phyloP scores from a whole-genome alignment of 768 basidiomycete species.

The Rhodocollybia butyracea region DNA sequence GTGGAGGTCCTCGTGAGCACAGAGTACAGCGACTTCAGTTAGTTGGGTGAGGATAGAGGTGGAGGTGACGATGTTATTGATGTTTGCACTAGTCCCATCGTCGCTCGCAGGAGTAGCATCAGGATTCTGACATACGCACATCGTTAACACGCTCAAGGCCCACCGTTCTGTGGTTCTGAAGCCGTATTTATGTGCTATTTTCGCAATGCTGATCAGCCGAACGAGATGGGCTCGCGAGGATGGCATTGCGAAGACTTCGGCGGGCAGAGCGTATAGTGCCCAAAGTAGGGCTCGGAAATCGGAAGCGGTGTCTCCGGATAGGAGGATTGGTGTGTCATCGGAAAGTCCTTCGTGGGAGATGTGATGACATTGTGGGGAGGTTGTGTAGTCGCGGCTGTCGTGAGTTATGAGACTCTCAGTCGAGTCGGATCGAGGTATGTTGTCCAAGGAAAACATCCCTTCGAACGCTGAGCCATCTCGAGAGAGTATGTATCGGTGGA shows the following conservation, averaged over 20 bases:
- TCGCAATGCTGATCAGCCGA: slow-evolving; percentile 44
- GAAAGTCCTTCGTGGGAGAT: slow-evolving; percentile 40
- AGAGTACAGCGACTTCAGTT: slow-evolving; percentile 51
- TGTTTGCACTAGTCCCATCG: no score
- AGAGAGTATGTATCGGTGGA: slow-evolving; percentile 21
- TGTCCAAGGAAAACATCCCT: slow-evolving; percentile 42
- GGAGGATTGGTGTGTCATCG: slow-evolving; percentile 47
- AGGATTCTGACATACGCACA: slow-evolving; percentile 31
- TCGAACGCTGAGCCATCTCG: slow-evolving; percentile 46
- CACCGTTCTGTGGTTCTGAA: slow-evolving; percentile 49
- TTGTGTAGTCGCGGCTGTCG: slow-evolving; percentile 1
- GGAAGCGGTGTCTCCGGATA: slow-evolving; percentile 46
- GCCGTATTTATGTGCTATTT: slow-evolving; percentile 56
- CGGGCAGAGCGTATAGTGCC: slow-evolving; percentile 49
- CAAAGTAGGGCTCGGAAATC: slow-evolving; percentile 51
- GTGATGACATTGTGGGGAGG: slow-evolving; percentile 14
- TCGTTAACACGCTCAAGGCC: slow-evolving; percentile 42
- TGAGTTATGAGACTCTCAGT: slow-evolving; percentile 21
- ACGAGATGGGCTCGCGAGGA: slow-evolving; percentile 32
- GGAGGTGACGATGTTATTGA: not conserved
- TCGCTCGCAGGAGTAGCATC: slow-evolving; percentile 11
- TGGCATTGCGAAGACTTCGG: slow-evolving; percentile 38
- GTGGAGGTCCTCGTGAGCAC: slow-evolving; percentile 42
- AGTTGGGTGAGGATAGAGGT: slow-evolving; percentile 36
- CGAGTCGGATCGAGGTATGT: slow-evolving; percentile 16